phyloP scores from a whole-genome alignment of 805 yeast genomes.

The Kregervanrija delftensis region DNA sequence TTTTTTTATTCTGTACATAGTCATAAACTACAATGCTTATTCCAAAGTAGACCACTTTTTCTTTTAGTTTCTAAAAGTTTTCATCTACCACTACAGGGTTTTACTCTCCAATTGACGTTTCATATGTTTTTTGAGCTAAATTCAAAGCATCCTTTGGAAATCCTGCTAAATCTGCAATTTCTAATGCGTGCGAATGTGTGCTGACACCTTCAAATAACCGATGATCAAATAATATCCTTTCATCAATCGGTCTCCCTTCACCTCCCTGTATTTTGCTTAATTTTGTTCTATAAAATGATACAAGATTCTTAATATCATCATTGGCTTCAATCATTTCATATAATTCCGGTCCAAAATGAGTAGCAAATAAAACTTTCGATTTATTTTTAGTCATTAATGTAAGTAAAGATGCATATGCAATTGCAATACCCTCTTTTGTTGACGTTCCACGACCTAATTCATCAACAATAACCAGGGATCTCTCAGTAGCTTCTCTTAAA shows the following conservation, averaged over 20 bases:
- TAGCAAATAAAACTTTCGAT: constrained; percentile 80
- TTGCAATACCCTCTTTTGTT: constrained; percentile 74
- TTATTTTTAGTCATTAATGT: constrained; percentile 47
- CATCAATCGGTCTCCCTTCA: constrained; percentile 18
- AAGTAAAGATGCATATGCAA: constrained; percentile 70
- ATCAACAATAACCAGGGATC: constrained; percentile 73
- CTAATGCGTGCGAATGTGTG: constrained; percentile 66
- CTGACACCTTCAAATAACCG: constrained; percentile 61
- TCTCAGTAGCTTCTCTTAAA: constrained; percentile 53
- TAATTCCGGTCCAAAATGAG: constrained; percentile 67
- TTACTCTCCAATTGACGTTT: constrained; percentile 3
- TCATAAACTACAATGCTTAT: no score
- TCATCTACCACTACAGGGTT: no score
- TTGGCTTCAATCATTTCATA: constrained; percentile 31
- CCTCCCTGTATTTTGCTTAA: constrained; percentile 2
- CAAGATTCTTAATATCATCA: constrained; percentile 19
- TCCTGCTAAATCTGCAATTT: constrained; percentile 73
- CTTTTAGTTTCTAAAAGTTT: no score
- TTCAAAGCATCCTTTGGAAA: constrained; percentile 56
- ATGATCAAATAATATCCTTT: constrained; percentile 44
- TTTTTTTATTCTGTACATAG: no score
- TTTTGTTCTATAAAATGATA: constrained; percentile 23
- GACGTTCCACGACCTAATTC: constrained; percentile 92
- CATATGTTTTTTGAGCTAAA: constrained; percentile 38
- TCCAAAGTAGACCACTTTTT: no score